Evolutionary conservation across 2,329 filamentous ascomycete genomes (phyloP), one percentile per base, ranked within the genome.

Genomic region (Hypoxylon sp.): DNA sequence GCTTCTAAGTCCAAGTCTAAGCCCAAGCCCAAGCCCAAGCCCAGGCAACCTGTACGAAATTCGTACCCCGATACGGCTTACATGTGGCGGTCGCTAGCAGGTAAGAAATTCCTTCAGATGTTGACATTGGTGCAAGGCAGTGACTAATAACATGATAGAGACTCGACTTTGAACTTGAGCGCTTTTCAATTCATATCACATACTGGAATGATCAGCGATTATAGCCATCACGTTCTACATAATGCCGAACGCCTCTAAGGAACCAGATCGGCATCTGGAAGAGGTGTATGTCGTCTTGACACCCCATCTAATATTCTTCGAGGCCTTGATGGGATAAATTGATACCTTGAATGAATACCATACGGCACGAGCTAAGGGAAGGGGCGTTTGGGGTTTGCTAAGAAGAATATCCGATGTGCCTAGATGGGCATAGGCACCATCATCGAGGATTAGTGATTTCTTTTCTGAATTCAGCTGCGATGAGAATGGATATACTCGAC

Each of bases 11-110:
- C 64, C 11, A 69, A 70, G 59, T 46, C 58, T 2, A 56, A 70
- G 40, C 17, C 64, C 11, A 69, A 70, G 59, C 31, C 53, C 10
- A 71, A 51, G 13, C 46, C 64, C 6, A 40, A 69, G 20, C 46
- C 63, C 10, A 49, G 66, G n/a, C 55, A 54, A 6, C 44, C 61
- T 2, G 35, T 42, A 6, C 49, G 60, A 31, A 70, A 72, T 31
- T 64, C 60, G 2, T 73, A 65, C n/a, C 71, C 66, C 10, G 69
- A 69, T 33, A 63, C 60, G 1, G 14, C 7, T 2, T 70, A 48
- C 30, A 71, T 68, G 57, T 73, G 69, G 71, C 64, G 46, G 44
- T 51, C 69, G 44, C 48, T 73, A 10, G 66, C 66, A 25, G 71
- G 71, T 71, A 57, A 66, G 69, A 13, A 8, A 6, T 35, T 27